These are phyloP conservation scores for Acer saccharum DNA, from an alignment of 345 rosid species.

Conservation along the genomic window DNA sequence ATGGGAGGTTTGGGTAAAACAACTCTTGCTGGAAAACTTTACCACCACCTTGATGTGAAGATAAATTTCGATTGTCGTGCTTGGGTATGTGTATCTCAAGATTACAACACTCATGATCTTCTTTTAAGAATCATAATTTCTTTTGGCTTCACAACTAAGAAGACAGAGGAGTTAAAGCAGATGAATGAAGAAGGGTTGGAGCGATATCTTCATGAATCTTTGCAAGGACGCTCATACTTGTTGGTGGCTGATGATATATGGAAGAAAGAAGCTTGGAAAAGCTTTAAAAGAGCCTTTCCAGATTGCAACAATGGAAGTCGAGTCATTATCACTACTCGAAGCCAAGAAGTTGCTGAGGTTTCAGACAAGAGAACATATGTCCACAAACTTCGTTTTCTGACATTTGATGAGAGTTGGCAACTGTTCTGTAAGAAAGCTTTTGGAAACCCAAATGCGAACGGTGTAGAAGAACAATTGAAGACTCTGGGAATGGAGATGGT, in stretches of 20 bases:
- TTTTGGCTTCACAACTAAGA: neutral
- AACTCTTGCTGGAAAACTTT: slow-evolving; percentile 28
- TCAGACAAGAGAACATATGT: slow-evolving; percentile 19
- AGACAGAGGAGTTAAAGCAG: slow-evolving; percentile 2
- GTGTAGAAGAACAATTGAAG: slow-evolving; percentile 3
- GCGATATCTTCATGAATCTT: slow-evolving; percentile 10
- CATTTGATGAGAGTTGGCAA: slow-evolving; percentile 23
- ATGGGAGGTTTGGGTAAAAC: slow-evolving; percentile 37
- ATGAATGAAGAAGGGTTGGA: slow-evolving; percentile 10
- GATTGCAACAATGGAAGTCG: slow-evolving; percentile 25
- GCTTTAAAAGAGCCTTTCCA: slow-evolving; percentile 26
- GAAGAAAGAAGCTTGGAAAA: slow-evolving; percentile 27
- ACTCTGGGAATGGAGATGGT: slow-evolving; percentile 27
- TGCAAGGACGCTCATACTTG: slow-evolving; percentile 13
- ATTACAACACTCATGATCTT: slow-evolving; percentile 14
- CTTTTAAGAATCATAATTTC: slow-evolving; percentile 18
- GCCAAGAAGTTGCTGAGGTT: slow-evolving; percentile 11
- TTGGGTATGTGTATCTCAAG: slow-evolving; percentile 34
- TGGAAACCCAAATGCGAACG: neutral
- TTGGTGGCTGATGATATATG: slow-evolving; percentile 34
- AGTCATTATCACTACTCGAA: slow-evolving; percentile 31
- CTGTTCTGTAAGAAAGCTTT: slow-evolving; percentile 28
- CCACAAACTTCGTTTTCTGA: slow-evolving; percentile 17
- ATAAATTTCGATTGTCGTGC: slow-evolving; percentile 19
- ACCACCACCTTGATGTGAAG: slow-evolving; percentile 15